Conservation (phyloP, 192 early-diverging fungal genomes). For the Podochytrium sp. region DNA sequence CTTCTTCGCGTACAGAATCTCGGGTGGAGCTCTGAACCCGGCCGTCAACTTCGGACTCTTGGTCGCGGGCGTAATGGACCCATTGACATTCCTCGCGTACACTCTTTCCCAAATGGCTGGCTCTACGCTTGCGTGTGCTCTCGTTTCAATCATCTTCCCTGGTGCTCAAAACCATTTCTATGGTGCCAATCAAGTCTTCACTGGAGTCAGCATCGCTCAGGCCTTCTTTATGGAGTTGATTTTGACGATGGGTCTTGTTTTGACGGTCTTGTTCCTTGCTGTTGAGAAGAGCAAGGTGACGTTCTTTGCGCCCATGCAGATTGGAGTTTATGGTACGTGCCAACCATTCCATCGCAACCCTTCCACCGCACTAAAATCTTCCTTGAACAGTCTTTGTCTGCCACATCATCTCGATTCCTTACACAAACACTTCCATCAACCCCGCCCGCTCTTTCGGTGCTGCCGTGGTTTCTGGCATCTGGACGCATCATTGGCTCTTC, state of each 20-base stretch:
- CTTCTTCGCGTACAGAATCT: constrained; percentile 55
- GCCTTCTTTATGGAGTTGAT: constrained; percentile 48
- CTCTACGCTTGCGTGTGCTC: constrained; percentile 52
- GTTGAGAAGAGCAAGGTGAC: constrained; percentile 47
- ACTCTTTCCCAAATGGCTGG: constrained; percentile 64
- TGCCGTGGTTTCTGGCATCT: constrained; percentile 52
- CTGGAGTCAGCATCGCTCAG: constrained; percentile 22
- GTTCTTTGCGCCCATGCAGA: constrained; percentile 45
- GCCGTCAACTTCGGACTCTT: constrained; percentile 64
- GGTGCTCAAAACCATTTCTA: constrained; percentile 28
- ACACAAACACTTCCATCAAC: constrained; percentile 62
- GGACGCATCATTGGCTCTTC: constrained; percentile 25
- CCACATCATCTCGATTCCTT: constrained; percentile 47
- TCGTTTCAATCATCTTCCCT: constrained; percentile 37
- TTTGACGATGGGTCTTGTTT: constrained; percentile 46
- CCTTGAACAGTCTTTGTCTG: constrained; percentile 38
- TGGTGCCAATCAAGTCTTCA: constrained; percentile 34
- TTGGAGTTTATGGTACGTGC: constrained; percentile 38
- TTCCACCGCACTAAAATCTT: background rate
- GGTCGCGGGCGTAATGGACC: constrained; percentile 53
- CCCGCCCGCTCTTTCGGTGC: constrained; percentile 71
- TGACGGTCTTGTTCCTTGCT: constrained; percentile 48
- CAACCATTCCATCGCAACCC: background rate
- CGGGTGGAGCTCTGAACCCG: constrained; percentile 68
- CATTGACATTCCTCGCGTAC: constrained; percentile 48